Conservation (phyloP, 2,329 filamentous ascomycete species). For the Phialophora expanda region DNA sequence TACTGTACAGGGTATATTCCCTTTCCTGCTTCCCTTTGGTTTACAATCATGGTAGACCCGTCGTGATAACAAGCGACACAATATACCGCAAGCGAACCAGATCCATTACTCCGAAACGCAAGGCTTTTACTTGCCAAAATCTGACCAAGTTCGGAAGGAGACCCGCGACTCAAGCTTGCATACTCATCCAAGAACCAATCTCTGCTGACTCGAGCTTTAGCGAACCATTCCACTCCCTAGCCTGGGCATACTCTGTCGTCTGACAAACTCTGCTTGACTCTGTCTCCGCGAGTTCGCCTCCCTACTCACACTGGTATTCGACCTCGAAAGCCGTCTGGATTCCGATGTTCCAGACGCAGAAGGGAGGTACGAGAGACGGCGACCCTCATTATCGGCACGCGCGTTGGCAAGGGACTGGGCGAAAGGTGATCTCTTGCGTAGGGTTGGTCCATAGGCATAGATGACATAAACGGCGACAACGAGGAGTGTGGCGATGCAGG, state of each 20-base stretch:
- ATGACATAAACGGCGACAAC: conserved; percentile 69
- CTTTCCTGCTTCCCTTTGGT: background rate
- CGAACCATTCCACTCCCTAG: conserved; percentile 23
- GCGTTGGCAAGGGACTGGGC: conserved; percentile 65
- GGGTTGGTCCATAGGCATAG: conserved; percentile 66
- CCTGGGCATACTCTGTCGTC: conserved; percentile 26
- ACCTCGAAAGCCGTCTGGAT: conserved; percentile 29
- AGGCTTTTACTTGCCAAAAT: background rate
- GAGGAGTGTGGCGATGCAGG: conserved; percentile 65
- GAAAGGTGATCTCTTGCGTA: conserved; percentile 67
- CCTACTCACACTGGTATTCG: conserved; percentile 24
- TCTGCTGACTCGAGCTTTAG: conserved; percentile 11
- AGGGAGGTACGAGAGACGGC: conserved; percentile 45
- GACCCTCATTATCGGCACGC: conserved; percentile 43
- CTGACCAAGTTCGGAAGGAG: background rate
- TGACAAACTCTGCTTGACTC: conserved; percentile 30
- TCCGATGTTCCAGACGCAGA: conserved; percentile 34
- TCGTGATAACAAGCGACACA: background rate
- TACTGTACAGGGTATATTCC: background rate
- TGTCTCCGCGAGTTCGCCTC: conserved; percentile 29
- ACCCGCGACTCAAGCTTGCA: background rate
- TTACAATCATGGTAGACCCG: background rate
- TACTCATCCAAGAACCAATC: background rate
- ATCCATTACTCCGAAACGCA: background rate
- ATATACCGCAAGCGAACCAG: background rate